These are phyloP conservation scores for Fusarium subtropicale DNA, from an alignment of 2,329 filamentous ascomycete species.

Conservation along the genomic window DNA sequence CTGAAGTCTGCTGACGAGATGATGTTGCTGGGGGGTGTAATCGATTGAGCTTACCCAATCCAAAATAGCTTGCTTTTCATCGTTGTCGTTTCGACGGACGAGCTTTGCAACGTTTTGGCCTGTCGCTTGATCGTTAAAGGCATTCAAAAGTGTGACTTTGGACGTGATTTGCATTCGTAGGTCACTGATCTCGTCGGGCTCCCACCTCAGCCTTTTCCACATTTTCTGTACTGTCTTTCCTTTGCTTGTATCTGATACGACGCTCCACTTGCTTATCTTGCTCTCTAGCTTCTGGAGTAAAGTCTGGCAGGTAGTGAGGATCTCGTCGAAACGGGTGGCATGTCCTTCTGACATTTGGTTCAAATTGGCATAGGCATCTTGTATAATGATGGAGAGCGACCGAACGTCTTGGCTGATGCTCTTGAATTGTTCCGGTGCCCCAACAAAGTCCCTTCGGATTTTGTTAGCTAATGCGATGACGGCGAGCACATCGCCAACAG, in stretches of 20 bases:
- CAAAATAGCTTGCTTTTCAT: rapidly evolving
- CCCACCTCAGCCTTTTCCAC: background rate
- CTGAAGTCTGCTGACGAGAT: background rate
- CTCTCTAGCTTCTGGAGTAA: rapidly evolving
- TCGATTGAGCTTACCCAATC: background rate
- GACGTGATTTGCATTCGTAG: rapidly evolving
- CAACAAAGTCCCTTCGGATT: background rate
- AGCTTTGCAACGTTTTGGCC: background rate
- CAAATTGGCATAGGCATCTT: background rate
- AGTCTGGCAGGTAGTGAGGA: background rate
- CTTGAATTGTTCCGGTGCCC: background rate
- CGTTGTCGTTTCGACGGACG: rapidly evolving
- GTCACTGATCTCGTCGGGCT: background rate
- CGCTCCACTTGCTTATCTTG: rapidly evolving
- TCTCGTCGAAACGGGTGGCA: background rate
- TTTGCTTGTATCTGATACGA: rapidly evolving
- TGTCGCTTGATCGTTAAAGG: background rate
- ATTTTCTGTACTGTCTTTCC: background rate
- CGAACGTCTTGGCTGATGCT: background rate
- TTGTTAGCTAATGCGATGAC: background rate
- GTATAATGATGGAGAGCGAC: background rate
- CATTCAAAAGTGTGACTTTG: rapidly evolving
- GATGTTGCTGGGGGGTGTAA: background rate
- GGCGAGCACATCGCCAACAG: background rate
- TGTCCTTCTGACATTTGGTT: rapidly evolving